Conservation (phyloP, 352 stramenopile genomes). For the Saprolegnia parasitica region DNA sequence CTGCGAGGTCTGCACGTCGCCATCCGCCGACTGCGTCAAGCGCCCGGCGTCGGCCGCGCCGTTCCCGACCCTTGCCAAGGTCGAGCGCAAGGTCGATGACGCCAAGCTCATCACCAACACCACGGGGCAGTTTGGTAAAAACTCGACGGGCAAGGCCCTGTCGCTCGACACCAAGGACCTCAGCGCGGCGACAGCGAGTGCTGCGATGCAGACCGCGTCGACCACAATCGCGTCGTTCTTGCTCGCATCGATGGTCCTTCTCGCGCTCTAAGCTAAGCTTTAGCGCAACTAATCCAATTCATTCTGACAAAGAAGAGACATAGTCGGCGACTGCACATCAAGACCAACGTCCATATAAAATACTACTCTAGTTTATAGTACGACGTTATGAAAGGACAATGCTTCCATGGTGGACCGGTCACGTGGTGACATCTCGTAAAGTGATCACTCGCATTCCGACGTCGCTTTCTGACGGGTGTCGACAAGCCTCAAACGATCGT, state of each 20-base stretch:
- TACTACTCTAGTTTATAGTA: too few species aligned
- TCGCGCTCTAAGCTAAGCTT: background rate
- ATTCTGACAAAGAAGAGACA: too few species aligned
- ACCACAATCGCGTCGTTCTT: background rate
- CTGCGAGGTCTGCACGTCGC: slow-evolving; percentile 46
- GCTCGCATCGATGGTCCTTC: background rate
- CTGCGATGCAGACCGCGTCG: background rate
- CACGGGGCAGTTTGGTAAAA: slow-evolving; percentile 20
- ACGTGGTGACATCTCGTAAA: background rate
- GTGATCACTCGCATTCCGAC: background rate
- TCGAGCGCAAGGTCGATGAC: slow-evolving; percentile 7
- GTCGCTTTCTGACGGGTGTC: too few species aligned
- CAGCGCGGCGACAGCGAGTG: background rate
- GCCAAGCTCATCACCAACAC: slow-evolving; percentile 17
- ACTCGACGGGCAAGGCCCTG: slow-evolving; percentile 9
- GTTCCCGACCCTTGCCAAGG: slow-evolving; percentile 22
- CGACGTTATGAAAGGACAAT: too few species aligned
- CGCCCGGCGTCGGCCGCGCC: background rate
- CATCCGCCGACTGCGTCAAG: slow-evolving; percentile 31
- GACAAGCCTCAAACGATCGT: too few species aligned
- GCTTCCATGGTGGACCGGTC: background rate
- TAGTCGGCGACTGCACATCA: too few species aligned
- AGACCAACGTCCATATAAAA: too few species aligned
- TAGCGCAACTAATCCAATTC: background rate
- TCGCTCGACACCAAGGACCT: background rate